phyloP scores from a whole-genome alignment of 768 basidiomycete species.

The Leccinum subtestaceum region DNA sequence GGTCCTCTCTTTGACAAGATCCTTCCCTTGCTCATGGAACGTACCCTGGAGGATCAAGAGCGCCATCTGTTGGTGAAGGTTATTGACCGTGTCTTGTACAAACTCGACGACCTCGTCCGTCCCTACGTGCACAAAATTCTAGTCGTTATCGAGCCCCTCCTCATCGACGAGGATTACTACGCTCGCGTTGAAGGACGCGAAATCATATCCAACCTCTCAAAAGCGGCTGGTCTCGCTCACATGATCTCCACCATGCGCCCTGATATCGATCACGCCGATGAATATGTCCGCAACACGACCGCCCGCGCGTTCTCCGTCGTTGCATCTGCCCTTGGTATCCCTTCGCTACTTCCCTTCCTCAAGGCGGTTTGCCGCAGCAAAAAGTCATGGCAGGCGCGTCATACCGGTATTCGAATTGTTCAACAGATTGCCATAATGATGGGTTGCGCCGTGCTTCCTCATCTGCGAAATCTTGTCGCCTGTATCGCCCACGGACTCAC shows the following conservation, averaged over 20 bases:
- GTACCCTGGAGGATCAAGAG: slow-evolving; percentile 96
- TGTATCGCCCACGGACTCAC: slow-evolving; percentile 84
- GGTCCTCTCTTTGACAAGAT: slow-evolving; percentile 99
- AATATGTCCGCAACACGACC: slow-evolving; percentile 98
- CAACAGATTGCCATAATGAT: slow-evolving; percentile 99
- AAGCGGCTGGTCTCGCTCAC: slow-evolving; percentile 97
- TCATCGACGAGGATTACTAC: slow-evolving; percentile 98
- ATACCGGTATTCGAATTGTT: slow-evolving; percentile 98
- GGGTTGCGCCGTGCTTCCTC: slow-evolving; percentile 97
- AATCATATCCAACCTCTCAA: slow-evolving; percentile 98
- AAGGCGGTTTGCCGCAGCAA: slow-evolving; percentile 98
- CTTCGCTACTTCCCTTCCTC: slow-evolving; percentile 94
- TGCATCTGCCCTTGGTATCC: slow-evolving; percentile 97
- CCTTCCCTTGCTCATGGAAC: slow-evolving; percentile 95
- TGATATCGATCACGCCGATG: slow-evolving; percentile 98
- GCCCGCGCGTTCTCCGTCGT: slow-evolving; percentile 99
- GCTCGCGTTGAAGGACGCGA: slow-evolving; percentile 97
- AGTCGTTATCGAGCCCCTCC: slow-evolving; percentile 97
- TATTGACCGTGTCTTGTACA: slow-evolving; percentile 97
- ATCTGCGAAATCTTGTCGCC: slow-evolving; percentile 93
- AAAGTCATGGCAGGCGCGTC: slow-evolving; percentile 99
- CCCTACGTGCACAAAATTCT: slow-evolving; percentile 99
- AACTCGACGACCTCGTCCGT: slow-evolving; percentile 96
- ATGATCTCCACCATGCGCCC: slow-evolving; percentile 99
- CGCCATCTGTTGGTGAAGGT: slow-evolving; percentile 98